Conservation (phyloP, 139 green algal species). For the Tetradesmus obliquus region DNA sequence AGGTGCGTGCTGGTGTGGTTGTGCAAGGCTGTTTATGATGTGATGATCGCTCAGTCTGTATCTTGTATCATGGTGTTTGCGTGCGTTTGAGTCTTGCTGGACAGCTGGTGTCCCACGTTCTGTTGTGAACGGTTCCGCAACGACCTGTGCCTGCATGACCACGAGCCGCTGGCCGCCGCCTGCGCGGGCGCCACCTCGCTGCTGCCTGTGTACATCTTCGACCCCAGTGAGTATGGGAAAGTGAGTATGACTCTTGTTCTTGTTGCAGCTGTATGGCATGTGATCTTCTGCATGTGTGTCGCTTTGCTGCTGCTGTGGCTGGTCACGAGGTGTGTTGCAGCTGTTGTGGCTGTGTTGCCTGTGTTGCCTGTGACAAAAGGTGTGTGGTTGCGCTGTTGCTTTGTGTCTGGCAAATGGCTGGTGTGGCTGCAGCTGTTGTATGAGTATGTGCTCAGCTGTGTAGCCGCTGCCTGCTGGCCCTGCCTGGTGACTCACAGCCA, state of each 20-base stretch:
- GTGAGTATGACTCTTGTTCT: not conserved
- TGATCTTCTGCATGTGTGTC: not conserved
- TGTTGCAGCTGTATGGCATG: not conserved
- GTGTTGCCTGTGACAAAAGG: not conserved
- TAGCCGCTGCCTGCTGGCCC: too few relatives aligned
- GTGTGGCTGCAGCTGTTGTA: not conserved
- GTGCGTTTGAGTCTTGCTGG: too few relatives aligned
- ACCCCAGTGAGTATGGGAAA: constrained; percentile 75
- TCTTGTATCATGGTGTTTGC: too few relatives aligned
- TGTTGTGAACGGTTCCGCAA: constrained; percentile 54
- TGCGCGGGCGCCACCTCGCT: constrained; percentile 44
- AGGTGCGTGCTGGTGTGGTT: constrained; percentile 48
- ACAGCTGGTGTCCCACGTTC: too few relatives aligned
- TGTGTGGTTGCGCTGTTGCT: too few relatives aligned
- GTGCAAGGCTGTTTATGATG: too few relatives aligned
- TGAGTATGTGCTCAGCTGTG: not conserved
- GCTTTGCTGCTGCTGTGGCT: not conserved
- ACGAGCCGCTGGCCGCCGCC: constrained; percentile 62
- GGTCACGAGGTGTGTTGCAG: not conserved
- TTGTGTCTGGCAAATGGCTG: too few relatives aligned
- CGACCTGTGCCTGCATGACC: constrained; percentile 78
- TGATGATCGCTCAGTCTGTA: too few relatives aligned
- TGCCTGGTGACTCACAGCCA: too few relatives aligned
- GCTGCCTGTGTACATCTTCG: constrained; percentile 73
- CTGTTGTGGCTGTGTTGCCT: not conserved